A percentile compares a stretch with the other conserved stretches of the same genome.
These are phyloP conservation scores for Sugiyamaella pinicola DNA, from an alignment of 1,139 yeast genomes.

Conservation along the genomic window DNA sequence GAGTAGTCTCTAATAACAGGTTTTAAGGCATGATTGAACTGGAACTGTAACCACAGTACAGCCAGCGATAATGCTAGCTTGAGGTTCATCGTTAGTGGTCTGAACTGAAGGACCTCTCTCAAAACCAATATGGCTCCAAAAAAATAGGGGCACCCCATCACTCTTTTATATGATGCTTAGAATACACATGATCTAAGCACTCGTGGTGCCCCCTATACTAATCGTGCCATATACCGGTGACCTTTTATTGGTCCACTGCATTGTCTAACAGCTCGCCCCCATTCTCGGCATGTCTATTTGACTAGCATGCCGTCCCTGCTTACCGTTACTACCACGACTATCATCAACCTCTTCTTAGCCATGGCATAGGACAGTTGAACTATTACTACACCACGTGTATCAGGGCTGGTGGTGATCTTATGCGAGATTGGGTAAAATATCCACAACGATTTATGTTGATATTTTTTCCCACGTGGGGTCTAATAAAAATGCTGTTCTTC, in stretches of 20 bases:
- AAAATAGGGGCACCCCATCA: background rate
- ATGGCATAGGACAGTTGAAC: background rate
- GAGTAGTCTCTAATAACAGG: slow-evolving; percentile 25
- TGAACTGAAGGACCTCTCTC: background rate
- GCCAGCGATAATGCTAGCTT: background rate
- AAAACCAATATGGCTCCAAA: too few species aligned
- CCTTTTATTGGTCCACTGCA: background rate
- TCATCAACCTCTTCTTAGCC: background rate
- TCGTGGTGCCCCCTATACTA: too few species aligned
- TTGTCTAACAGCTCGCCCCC: too few species aligned
- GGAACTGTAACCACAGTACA: slow-evolving; percentile 8
- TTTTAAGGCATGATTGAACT: slow-evolving; percentile 6
- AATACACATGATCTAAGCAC: too few species aligned
- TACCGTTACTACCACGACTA: background rate
- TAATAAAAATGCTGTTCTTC: background rate
- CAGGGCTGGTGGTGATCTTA: background rate
- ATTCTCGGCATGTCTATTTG: too few species aligned
- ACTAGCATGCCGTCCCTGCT: background rate
- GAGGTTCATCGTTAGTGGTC: slow-evolving; percentile 5
- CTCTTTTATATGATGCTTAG: background rate
- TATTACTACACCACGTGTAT: background rate
- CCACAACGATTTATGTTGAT: too few species aligned
- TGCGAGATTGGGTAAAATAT: background rate
- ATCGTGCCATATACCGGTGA: background rate
- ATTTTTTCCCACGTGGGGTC: background rate